A percentile compares a stretch with the other conserved stretches of the same genome.
Conservation (phyloP, 345 rosid genomes). For the Clarkia xantiana region DNA sequence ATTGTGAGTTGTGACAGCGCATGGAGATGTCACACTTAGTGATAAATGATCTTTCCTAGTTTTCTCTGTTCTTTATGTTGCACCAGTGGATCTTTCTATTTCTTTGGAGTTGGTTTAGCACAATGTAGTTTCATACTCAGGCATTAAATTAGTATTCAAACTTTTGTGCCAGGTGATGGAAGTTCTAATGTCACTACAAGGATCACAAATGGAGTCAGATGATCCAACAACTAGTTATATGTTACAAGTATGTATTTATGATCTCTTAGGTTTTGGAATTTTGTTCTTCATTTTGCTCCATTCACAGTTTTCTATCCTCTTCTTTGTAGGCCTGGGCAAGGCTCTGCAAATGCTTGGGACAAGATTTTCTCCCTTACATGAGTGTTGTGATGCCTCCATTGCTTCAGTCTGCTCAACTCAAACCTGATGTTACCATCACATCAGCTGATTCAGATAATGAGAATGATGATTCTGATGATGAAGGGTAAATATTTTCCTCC, state of each 20-base stretch:
- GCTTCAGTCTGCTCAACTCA: constrained; percentile 94
- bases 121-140: neutral
- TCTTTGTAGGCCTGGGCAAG: constrained; percentile 89
- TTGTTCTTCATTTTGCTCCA: neutral
- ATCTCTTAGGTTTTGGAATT: neutral
- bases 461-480: constrained; percentile 87
- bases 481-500: constrained; percentile 37
- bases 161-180: constrained; percentile 72
- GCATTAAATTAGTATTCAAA: neutral
- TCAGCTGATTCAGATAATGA: constrained; percentile 96
- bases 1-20: too few species aligned
- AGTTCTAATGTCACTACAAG: constrained; percentile 97
- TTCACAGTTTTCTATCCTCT: constrained; percentile 3
- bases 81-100: too few species aligned
- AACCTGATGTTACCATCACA: constrained; percentile 97
- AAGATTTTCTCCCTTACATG: constrained; percentile 98
- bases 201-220: constrained; percentile 92
- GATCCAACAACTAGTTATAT: constrained; percentile 98
- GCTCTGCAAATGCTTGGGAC: constrained; percentile 98
- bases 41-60: too few species aligned
- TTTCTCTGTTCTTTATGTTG: too few species aligned
- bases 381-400: constrained; percentile 96
- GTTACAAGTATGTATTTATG: constrained; percentile 54
- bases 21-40: too few species aligned
- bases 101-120: too few species aligned